Base-by-base conservation (phyloP, 352 stramenopile species). In the Phytopythium montanum region DNA sequence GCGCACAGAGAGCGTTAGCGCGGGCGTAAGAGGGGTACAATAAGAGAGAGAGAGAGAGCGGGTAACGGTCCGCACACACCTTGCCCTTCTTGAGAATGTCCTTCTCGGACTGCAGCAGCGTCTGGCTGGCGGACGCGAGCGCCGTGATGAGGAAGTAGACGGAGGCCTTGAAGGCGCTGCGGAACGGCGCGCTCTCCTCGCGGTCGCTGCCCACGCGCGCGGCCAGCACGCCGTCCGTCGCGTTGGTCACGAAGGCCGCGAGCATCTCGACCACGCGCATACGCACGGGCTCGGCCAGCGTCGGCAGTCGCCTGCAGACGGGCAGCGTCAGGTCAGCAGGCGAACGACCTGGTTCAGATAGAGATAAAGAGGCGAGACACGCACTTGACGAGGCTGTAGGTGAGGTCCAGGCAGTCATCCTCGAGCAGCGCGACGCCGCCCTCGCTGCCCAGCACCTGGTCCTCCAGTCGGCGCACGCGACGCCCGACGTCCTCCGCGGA, bases 351-450 rank as follows among this genome's bases (percentile, higher is more conserved):
- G 41, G n/a, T 36, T 48, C 19, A n/a, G 28, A 21, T n/a, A 5
- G 23, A 5, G 8, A 2, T 14, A 12, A 14, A 14, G 5, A 12
- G 14, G 9, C 5, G 9, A 38, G 33, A 2, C 9, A 68, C 25
- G 34, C 44, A 87, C 76, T 88, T 90, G 45, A 90, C 76, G 60
- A 92, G 66, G 56, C 79, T 90, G 69, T 93, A 91, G 54, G 69
- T 76, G 25, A 90, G 53, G 60, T 93, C 83, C 56, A 93, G 75
- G 52, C 60, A 73, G n/a, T 88, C 77, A 12, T 79, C 62, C 59
- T 80, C 58, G 33, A 91, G 68, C 56, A 92, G 62, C 61, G 77
- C 70, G 19, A 85, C 66, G 13, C 75, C 79, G 34, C 61, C 70
- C 52, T 87, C 79, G 36, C 65, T 85, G 54, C 64, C 72, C 49